Evolutionary conservation across 108 stramenopile species (phyloP).

Genomic region (Skeletonema tropicum): DNA sequence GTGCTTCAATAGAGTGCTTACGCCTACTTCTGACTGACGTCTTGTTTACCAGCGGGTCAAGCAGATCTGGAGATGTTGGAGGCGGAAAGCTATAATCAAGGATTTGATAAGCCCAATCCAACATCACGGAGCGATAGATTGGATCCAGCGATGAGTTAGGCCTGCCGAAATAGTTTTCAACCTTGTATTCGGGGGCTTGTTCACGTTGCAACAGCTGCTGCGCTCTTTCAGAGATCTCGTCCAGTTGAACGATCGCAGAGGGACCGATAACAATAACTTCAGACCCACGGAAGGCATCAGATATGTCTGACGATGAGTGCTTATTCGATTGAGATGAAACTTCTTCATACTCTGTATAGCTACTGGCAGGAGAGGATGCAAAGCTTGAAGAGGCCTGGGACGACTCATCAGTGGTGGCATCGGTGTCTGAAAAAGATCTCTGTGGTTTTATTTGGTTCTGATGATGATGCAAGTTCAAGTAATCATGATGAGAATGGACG

Average conservation of each 20-base stretch:
- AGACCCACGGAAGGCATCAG: not conserved
- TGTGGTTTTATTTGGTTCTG: not conserved
- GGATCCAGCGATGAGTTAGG: conserved; percentile 1
- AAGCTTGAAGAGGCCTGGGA: conserved; percentile 3
- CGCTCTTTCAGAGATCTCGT: conserved; percentile 7
- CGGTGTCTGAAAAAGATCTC: conserved; percentile 1
- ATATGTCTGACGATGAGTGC: not conserved
- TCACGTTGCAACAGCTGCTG: conserved; percentile 9
- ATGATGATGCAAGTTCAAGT: not conserved
- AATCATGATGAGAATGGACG: not conserved
- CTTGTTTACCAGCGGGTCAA: not conserved
- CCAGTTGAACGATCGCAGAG: not conserved
- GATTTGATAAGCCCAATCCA: conserved; percentile 2
- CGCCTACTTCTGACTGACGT: not conserved
- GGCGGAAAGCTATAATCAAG: conserved; percentile 12
- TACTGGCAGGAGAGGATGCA: not conserved
- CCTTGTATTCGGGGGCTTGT: conserved; percentile 5
- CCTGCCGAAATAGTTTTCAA: not conserved
- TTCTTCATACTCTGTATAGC: not conserved
- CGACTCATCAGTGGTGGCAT: conserved; percentile 3
- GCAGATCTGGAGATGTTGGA: not conserved
- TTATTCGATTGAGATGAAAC: not conserved
- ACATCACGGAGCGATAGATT: conserved; percentile 1
- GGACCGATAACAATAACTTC: conserved; percentile 1
- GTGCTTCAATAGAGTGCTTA: conserved; percentile 2